These are phyloP conservation scores for Clathrospora elynae DNA, from an alignment of 2,329 filamentous ascomycete species.

Conservation along the genomic window DNA sequence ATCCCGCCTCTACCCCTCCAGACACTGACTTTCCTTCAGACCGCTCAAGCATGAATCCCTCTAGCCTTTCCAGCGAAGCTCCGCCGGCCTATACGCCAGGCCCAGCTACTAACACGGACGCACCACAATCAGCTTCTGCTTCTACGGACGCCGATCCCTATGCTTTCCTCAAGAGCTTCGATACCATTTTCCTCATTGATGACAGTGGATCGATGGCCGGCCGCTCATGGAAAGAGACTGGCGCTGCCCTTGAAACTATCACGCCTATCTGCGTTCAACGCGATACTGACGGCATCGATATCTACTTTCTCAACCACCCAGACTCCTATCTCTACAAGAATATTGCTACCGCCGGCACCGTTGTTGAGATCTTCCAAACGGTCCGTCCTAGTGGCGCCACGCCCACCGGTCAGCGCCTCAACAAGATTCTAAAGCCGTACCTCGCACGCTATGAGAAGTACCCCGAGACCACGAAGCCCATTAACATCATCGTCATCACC, in stretches of 20 bases:
- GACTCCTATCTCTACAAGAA: slow-evolving; percentile 66
- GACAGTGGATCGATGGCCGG: slow-evolving; percentile 88
- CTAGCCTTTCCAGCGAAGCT: slow-evolving; percentile 44
- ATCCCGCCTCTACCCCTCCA: neutral
- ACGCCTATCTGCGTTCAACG: slow-evolving; percentile 79
- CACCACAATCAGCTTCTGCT: slow-evolving; percentile 8
- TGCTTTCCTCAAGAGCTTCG: slow-evolving; percentile 76
- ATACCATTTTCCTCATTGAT: slow-evolving; percentile 90
- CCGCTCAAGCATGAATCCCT: slow-evolving; percentile 35
- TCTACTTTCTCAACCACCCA: slow-evolving; percentile 84
- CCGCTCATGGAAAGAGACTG: slow-evolving; percentile 75
- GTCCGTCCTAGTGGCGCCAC: slow-evolving; percentile 71
- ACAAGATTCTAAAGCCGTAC: slow-evolving; percentile 75
- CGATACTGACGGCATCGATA: slow-evolving; percentile 84
- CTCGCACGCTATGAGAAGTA: slow-evolving; percentile 60
- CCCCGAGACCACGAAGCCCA: slow-evolving; percentile 66
- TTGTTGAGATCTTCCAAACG: slow-evolving; percentile 71
- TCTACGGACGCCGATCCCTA: slow-evolving; percentile 61
- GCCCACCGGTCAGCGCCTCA: slow-evolving; percentile 73
- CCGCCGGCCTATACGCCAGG: slow-evolving; percentile 51
- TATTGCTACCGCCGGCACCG: slow-evolving; percentile 62
- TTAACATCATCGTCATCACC: slow-evolving; percentile 93
- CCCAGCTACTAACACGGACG: slow-evolving; percentile 12
- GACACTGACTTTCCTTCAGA: slow-evolving; percentile 23
- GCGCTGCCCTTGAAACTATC: slow-evolving; percentile 71